phyloP scores from a whole-genome alignment of 2,329 filamentous ascomycete genomes.

The Tolypocladium tropicale region DNA sequence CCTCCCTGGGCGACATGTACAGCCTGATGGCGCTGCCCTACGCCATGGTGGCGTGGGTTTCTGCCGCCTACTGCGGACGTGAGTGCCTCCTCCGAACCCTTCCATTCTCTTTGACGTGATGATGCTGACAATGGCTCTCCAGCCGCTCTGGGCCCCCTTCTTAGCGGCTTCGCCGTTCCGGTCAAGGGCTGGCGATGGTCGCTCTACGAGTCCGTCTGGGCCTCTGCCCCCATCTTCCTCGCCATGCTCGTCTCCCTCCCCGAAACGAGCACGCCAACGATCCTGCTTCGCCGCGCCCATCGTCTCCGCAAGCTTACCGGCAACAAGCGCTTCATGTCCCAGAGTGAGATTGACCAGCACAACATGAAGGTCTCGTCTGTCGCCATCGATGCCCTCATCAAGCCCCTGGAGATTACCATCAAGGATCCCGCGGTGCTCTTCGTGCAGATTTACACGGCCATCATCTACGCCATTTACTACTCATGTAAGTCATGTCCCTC shows the following conservation, averaged over 20 bases:
- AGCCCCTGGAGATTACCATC: conserved; percentile 48
- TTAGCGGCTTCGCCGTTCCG: conserved; percentile 50
- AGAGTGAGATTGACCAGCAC: conserved; percentile 54
- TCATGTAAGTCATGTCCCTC: conserved; percentile 25
- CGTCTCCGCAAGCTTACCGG: conserved; percentile 53
- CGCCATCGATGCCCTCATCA: conserved; percentile 46
- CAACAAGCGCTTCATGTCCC: conserved; percentile 43
- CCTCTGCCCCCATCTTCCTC: conserved; percentile 47
- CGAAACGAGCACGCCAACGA: conserved; percentile 49
- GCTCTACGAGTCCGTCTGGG: conserved; percentile 54
- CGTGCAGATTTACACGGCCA: conserved; percentile 49
- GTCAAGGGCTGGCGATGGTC: conserved; percentile 54
- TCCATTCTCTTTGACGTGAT: background rate
- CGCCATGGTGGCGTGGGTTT: conserved; percentile 49
- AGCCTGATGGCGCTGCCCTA: conserved; percentile 45
- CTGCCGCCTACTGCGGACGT: conserved; percentile 37
- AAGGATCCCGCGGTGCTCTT: conserved; percentile 54
- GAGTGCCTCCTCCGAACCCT: conserved; percentile 8
- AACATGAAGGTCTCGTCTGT: conserved; percentile 37
- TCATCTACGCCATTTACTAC: conserved; percentile 54
- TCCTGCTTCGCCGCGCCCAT: conserved; percentile 49
- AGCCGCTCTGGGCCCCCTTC: conserved; percentile 47
- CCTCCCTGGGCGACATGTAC: conserved; percentile 43
- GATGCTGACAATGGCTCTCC: conserved; percentile 9
- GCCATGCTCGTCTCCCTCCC: conserved; percentile 53